Percentiles rank a stretch among this genome's conserved stretches.
Conservation (phyloP, 129 eudicot species). For the Helianthus annuus region DNA sequence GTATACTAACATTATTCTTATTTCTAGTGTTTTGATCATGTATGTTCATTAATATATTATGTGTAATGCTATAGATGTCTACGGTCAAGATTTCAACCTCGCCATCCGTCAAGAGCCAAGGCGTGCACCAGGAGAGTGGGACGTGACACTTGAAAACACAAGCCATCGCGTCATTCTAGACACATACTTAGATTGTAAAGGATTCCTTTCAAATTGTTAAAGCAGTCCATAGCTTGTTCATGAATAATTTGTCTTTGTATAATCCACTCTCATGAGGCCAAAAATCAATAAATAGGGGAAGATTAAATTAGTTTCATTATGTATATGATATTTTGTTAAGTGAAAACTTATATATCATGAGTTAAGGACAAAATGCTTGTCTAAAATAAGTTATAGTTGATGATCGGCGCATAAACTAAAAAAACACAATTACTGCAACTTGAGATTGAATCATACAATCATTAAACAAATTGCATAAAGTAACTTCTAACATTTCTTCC, state of each 20-base stretch:
- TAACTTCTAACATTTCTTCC: too few species aligned
- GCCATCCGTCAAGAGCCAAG: background rate
- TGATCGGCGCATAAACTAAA: too few species aligned
- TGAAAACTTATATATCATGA: too few species aligned
- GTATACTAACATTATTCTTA: background rate
- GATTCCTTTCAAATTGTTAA: background rate
- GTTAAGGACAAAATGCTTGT: too few species aligned
- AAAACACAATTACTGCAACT: too few species aligned
- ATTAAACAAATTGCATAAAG: too few species aligned
- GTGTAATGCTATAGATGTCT: background rate
- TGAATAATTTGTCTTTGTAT: background rate
- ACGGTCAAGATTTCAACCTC: background rate
- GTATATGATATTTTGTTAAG: too few species aligned
- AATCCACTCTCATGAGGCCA: background rate
- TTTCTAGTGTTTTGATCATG: background rate
- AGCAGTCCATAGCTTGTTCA: background rate
- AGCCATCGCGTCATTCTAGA: background rate
- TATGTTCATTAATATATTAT: background rate
- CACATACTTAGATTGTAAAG: too few species aligned
- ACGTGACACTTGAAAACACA: constrained; percentile 23
- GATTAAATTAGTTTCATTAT: too few species aligned
- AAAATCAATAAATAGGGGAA: too few species aligned
- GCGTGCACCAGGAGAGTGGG: background rate
- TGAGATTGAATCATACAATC: too few species aligned
- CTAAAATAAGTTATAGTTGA: too few species aligned